Evolutionary conservation across 2,329 filamentous ascomycete species (phyloP).

Genomic region (Aspergillus ochraceoroseus): DNA sequence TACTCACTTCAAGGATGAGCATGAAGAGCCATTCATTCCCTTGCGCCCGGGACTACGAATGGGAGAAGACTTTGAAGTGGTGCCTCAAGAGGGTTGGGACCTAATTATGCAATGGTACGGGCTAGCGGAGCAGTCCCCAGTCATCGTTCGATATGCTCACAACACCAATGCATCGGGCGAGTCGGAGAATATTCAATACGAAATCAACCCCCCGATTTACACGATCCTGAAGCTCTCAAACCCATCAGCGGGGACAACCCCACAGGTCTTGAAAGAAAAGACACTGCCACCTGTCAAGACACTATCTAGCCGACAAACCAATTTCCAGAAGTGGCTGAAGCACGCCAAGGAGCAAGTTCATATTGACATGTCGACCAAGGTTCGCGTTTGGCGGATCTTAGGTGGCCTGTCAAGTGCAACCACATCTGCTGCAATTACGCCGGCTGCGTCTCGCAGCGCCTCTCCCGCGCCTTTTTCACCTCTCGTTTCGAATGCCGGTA

Average conservation of each 20-base stretch:
- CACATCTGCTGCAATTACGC: constrained; percentile 43
- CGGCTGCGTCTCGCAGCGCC: constrained; percentile 42
- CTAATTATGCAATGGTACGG: constrained; percentile 79
- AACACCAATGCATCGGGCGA: constrained; percentile 61
- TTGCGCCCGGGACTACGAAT: constrained; percentile 63
- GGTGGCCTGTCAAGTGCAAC: constrained; percentile 43
- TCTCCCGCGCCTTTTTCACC: constrained; percentile 43
- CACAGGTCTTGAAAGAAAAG: constrained; percentile 57
- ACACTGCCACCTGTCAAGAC: constrained; percentile 60
- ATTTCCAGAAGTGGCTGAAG: constrained; percentile 69
- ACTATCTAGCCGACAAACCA: constrained; percentile 65
- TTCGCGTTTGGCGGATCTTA: constrained; percentile 68
- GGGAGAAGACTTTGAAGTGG: constrained; percentile 67
- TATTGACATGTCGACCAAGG: constrained; percentile 66
- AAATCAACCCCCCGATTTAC: constrained; percentile 79
- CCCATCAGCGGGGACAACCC: constrained; percentile 52
- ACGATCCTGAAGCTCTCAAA: constrained; percentile 73
- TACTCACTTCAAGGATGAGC: constrained; percentile 42
- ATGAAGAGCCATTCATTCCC: constrained; percentile 59
- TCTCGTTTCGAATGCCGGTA: constrained; percentile 41
- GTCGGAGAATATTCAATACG: constrained; percentile 68
- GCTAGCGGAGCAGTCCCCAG: constrained; percentile 60
- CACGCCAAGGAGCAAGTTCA: constrained; percentile 64
- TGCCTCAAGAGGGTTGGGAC: constrained; percentile 77
- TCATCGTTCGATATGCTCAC: constrained; percentile 71